Conservation (phyloP, 2,329 filamentous ascomycete genomes). For the Monosporascus cannonballus region DNA sequence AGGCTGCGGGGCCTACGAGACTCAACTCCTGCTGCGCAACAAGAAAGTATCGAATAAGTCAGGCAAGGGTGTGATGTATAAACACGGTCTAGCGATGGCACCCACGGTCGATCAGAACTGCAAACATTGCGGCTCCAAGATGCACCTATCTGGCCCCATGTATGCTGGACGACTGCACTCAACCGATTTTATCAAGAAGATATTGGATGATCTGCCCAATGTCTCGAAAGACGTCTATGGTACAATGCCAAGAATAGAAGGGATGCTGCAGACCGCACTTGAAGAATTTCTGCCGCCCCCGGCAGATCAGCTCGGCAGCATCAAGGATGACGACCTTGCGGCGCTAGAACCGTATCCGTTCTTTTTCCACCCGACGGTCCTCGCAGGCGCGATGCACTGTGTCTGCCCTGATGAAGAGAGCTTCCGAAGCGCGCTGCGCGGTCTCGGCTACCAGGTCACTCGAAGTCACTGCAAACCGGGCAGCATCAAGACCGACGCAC, state of each 20-base stretch:
- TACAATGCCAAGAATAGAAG: constrained; percentile 75
- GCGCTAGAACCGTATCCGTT: constrained; percentile 72
- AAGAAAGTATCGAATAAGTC: constrained; percentile 64
- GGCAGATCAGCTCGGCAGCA: constrained; percentile 15
- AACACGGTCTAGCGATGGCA: constrained; percentile 68
- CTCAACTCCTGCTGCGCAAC: constrained; percentile 70
- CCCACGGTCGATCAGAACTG: constrained; percentile 64
- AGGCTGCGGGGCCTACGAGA: constrained; percentile 88
- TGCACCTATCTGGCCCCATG: constrained; percentile 89
- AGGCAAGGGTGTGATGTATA: constrained; percentile 64
- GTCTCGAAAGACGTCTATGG: constrained; percentile 66
- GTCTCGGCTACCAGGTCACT: constrained; percentile 75
- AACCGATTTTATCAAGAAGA: constrained; percentile 69
- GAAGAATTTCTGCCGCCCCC: constrained; percentile 55
- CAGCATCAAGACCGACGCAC: constrained; percentile 89
- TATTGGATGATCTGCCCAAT: constrained; percentile 66
- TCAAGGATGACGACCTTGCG: constrained; percentile 48
- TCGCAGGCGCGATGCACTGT: constrained; percentile 74
- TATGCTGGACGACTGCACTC: constrained; percentile 88
- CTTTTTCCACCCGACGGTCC: constrained; percentile 70
- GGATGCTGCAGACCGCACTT: constrained; percentile 83
- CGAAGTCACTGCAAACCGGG: constrained; percentile 86
- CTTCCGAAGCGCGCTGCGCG: constrained; percentile 72
- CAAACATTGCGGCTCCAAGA: constrained; percentile 78
- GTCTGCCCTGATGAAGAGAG: constrained; percentile 72